Base-by-base conservation (phyloP, 2,329 filamentous ascomycete species). In the Hansfordia pulvinata region DNA sequence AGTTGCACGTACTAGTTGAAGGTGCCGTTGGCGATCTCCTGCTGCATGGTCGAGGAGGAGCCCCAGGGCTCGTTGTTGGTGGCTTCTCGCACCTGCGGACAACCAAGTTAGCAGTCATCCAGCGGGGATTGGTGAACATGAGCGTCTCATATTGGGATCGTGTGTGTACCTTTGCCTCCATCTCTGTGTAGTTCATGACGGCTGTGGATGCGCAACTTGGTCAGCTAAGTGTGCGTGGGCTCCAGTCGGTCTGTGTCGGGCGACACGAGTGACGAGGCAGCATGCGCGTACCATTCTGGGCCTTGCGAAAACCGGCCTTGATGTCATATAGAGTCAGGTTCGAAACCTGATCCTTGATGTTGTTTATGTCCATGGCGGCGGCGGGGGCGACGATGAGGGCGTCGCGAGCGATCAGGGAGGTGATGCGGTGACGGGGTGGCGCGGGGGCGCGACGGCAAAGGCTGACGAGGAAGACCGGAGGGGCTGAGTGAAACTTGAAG, bases 51-150 rank as follows among this genome's bases (percentile, higher is more conserved):
- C 15, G 77, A 77, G 9, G 78, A 81, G 26, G 77, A 74, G 38
- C 86, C 90, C 90, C 90, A 98, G 30, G 90, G 90, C 54, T 98
- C 90, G 53, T 96, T 96, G 59, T 98, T 98, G 19, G 90, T 98
- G 17, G 90, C 90, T 65, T 98, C 90, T 54, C 90, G 80, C 39
- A 96, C 85, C 79, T 90, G 41, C 24, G 28, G 20, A 5, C 20
- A 24, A 43, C 44, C n/a, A n/a, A n/a, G n/a, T n/a, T n/a, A n/a
- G n/a, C n/a, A n/a, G n/a, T n/a, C n/a, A n/a, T n/a, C n/a, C n/a
- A n/a, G n/a, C n/a, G n/a, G n/a, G n/a, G n/a, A n/a, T n/a, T n/a
- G n/a, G n/a, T n/a, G n/a, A n/a, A n/a, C n/a, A n/a, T n/a, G n/a
- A n/a, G n/a, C n/a, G n/a, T n/a, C n/a, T n/a, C n/a, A n/a, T n/a